These are phyloP conservation scores for Rhizopogon rudus DNA, from an alignment of 768 basidiomycete species.

Conservation along the genomic window DNA sequence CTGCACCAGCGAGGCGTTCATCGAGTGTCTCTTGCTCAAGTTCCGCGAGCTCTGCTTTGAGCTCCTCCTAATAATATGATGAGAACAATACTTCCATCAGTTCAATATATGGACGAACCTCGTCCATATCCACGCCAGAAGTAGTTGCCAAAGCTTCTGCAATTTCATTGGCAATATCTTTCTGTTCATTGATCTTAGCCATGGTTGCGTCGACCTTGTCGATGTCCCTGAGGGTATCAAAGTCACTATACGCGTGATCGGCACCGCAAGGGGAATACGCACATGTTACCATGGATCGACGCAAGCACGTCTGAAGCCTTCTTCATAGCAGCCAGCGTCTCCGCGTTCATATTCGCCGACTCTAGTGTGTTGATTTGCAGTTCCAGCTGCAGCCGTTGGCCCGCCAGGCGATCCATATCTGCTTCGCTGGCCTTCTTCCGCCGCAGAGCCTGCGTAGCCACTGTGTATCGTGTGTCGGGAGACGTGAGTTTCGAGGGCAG, in stretches of 20 bases:
- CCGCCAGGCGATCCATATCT: slow-evolving; percentile 82
- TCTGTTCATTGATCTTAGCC: slow-evolving; percentile 83
- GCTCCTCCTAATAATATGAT: slow-evolving; percentile 55
- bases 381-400: slow-evolving; percentile 87
- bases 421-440: slow-evolving; percentile 89
- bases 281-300: slow-evolving; percentile 88
- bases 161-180: slow-evolving; percentile 90
- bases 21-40: slow-evolving; percentile 88
- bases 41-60: slow-evolving; percentile 76
- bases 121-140: slow-evolving; percentile 57
- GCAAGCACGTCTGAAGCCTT: slow-evolving; percentile 86
- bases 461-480: slow-evolving; percentile 34
- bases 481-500: not conserved
- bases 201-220: slow-evolving; percentile 90
- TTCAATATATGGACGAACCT: slow-evolving; percentile 42
- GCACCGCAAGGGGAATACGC: slow-evolving; percentile 29
- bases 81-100: not conserved
- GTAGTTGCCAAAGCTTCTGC: slow-evolving; percentile 83
- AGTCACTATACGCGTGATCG: not conserved
- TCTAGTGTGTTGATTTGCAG: slow-evolving; percentile 97
- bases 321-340: slow-evolving; percentile 98
- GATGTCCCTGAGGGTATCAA: slow-evolving; percentile 49
- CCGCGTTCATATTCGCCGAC: slow-evolving; percentile 94
- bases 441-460: slow-evolving; percentile 83
- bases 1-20: slow-evolving; percentile 78